Base-by-base conservation (phyloP, 495 filamentous ascomycete genomes). In the Entonaema liquescens region DNA sequence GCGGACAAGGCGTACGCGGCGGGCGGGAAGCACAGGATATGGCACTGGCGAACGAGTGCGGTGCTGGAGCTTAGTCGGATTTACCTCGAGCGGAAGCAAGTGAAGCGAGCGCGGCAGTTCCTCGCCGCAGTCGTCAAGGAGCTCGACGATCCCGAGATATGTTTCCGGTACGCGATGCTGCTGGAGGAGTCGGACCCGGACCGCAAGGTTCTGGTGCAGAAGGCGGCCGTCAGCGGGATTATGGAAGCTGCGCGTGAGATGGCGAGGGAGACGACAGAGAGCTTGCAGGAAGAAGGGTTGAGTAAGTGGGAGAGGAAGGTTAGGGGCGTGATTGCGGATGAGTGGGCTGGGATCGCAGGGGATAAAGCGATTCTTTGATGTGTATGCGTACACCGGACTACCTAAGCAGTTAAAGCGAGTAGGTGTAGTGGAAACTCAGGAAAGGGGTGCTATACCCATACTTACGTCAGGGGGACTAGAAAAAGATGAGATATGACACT, bases 31-130 rank as follows among this genome's bases (percentile, higher is more conserved):
- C n/a, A n/a, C 5, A 47, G 17, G 5, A 52, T 6, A 17, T 83
- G 80, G 81, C 64, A 70, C 31, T 77, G 74, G 72, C 77, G 79
- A 52, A 42, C 38, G 1, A 44, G 55, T 57, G 82, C 77, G 67
- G 54, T 62, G 73, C 15, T 7, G 67, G 12, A 33, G 62, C 23
- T 17, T 15, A 49, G 33, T 65, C 47, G n/a, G 62, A 61, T 47
- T 7, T 12, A 21, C 2, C 8, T 23, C 7, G 42, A 47, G 17
- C 42, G 42, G 42, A 47, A 47, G 19, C 42, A 47, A 21, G 38
- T 28, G 64, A 7, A 26, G 13, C 5, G 65, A 7, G 82, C 81
- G 5, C 7, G 19, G 4, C 73, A 38, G 12, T 19, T 73, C 5
- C 75, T 80, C 53, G 12, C 40, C 21, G 49, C 70, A 8, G 74